Evolutionary conservation across 2,329 filamentous ascomycete species (phyloP).

Genomic region (Tolypocladium tropicale): DNA sequence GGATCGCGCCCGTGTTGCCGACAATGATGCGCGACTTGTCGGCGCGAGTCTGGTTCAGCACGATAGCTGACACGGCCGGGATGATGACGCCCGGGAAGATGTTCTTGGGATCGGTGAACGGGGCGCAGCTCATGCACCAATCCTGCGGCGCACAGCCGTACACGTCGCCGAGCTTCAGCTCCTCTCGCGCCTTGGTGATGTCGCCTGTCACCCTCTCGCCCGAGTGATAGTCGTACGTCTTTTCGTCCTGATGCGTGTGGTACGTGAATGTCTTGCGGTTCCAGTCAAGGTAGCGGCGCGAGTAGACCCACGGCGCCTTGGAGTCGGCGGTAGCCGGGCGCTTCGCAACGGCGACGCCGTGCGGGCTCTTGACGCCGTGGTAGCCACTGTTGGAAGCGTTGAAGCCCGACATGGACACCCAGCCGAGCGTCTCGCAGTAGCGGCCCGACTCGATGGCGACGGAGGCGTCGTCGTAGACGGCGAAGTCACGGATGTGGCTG

Average conservation of each 20-base stretch:
- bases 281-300: slow-evolving; percentile 58
- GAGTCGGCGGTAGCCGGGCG: slow-evolving; percentile 27
- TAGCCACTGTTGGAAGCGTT: slow-evolving; percentile 32
- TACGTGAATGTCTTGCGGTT: slow-evolving; percentile 56
- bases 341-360: slow-evolving; percentile 25
- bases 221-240: slow-evolving; percentile 36
- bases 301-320: slow-evolving; percentile 33
- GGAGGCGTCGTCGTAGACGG: slow-evolving; percentile 50
- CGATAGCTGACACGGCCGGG: slow-evolving; percentile 37
- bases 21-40: slow-evolving; percentile 44
- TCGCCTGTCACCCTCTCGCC: slow-evolving; percentile 35
- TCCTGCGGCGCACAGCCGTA: slow-evolving; percentile 51
- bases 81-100: slow-evolving; percentile 41
- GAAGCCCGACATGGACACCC: slow-evolving; percentile 54
- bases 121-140: slow-evolving; percentile 47
- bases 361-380: slow-evolving; percentile 22
- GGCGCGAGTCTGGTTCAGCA: slow-evolving; percentile 41
- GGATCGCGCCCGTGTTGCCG: slow-evolving; percentile 49
- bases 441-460: slow-evolving; percentile 53
- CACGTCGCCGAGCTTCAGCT: slow-evolving; percentile 43
- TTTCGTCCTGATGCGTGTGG: slow-evolving; percentile 43
- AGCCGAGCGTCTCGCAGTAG: slow-evolving; percentile 60
- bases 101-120: slow-evolving; percentile 36
- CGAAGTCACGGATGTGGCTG: slow-evolving; percentile 54
- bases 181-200: slow-evolving; percentile 38